Evolutionary conservation across 2,329 filamentous ascomycete species (phyloP).

Genomic region (Fusarium sp.): DNA sequence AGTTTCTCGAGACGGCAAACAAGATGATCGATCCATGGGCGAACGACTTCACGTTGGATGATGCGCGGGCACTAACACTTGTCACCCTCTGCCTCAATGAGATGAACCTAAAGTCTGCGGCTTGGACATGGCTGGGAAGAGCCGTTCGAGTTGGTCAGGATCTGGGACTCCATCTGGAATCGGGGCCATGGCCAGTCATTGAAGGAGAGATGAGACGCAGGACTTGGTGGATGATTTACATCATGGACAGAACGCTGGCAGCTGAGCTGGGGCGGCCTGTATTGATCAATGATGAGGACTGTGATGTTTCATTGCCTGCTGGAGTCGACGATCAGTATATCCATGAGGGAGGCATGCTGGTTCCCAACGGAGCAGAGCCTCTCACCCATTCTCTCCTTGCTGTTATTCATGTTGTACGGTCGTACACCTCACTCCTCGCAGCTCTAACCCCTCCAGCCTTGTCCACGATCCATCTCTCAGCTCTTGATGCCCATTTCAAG

Average conservation of each 20-base stretch:
- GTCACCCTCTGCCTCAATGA: constrained; percentile 83
- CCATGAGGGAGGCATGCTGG: constrained; percentile 62
- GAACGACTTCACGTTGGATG: constrained; percentile 77
- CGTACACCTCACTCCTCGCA: constrained; percentile 75
- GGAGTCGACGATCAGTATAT: constrained; percentile 83
- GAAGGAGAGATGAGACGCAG: constrained; percentile 86
- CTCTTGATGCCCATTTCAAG: constrained; percentile 81
- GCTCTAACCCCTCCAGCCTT: constrained; percentile 73
- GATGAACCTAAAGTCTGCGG: constrained; percentile 83
- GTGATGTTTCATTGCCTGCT: constrained; percentile 80
- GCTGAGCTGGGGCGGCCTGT: constrained; percentile 82
- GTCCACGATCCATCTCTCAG: constrained; percentile 70
- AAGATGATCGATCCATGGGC: constrained; percentile 80
- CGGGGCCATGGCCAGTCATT: constrained; percentile 73
- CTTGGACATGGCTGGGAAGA: constrained; percentile 84
- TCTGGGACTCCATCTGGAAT: constrained; percentile 79
- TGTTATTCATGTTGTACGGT: constrained; percentile 81
- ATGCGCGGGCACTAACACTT: constrained; percentile 75
- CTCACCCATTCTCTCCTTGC: constrained; percentile 76
- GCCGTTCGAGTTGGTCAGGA: constrained; percentile 84
- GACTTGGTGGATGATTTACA: constrained; percentile 94
- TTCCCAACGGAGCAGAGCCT: constrained; percentile 60
- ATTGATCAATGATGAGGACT: constrained; percentile 86
- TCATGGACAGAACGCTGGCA: constrained; percentile 81
- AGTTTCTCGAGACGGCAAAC: constrained; percentile 75